Evolutionary conservation across 108 stramenopile species (phyloP).

Genomic region (Cyclotella atomus): DNA sequence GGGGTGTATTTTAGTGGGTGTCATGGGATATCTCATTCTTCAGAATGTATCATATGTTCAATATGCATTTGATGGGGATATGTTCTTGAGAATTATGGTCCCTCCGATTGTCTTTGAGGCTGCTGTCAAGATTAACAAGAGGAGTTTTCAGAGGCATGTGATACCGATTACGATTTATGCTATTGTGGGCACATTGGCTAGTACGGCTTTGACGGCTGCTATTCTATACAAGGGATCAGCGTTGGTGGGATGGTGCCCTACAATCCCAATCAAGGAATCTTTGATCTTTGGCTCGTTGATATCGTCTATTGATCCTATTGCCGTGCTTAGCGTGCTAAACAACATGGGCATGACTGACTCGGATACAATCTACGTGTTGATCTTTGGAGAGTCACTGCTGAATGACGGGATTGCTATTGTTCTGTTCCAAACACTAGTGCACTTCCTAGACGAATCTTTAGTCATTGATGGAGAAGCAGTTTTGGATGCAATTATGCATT

Average conservation of each 20-base stretch:
- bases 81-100: constrained; percentile 89
- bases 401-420: constrained; percentile 95
- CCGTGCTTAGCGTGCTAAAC: constrained; percentile 76
- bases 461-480: constrained; percentile 68
- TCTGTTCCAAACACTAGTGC: constrained; percentile 83
- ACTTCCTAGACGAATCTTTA: constrained; percentile 83
- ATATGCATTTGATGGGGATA: constrained; percentile 82
- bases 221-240: constrained; percentile 71
- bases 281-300: constrained; percentile 90
- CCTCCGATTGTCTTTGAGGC: constrained; percentile 94
- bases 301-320: constrained; percentile 90
- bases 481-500: constrained; percentile 74
- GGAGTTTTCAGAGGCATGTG: constrained; percentile 73
- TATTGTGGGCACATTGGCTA: constrained; percentile 78
- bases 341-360: constrained; percentile 77
- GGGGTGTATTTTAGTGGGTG: constrained; percentile 86
- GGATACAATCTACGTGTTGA: constrained; percentile 84
- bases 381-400: constrained; percentile 95
- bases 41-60: constrained; percentile 77
- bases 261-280: constrained; percentile 75
- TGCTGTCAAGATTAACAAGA: constrained; percentile 84
- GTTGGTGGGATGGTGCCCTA: constrained; percentile 42
- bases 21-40: constrained; percentile 71
- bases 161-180: constrained; percentile 84
- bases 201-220: constrained; percentile 74